A percentile compares a stretch with the other conserved stretches of the same genome.
Evolutionary conservation across 495 filamentous ascomycete species (phyloP).

Genomic region (Chaetomium fimeti): DNA sequence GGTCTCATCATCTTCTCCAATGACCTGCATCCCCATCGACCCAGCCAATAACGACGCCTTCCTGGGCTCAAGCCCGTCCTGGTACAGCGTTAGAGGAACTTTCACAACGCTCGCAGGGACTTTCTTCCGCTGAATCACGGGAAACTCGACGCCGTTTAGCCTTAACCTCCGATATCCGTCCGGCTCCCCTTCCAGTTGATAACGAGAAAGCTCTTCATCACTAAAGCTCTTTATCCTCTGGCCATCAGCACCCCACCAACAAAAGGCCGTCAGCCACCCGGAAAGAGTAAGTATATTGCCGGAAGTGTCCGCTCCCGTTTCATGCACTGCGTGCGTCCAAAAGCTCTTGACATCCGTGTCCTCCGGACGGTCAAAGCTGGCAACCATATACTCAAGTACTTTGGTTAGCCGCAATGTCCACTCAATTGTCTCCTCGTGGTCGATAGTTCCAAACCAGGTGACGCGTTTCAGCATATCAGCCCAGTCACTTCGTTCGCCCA

Average conservation of each 20-base stretch:
- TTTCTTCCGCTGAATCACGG: background rate
- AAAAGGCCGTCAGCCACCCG: slow-evolving; percentile 13
- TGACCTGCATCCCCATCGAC: slow-evolving; percentile 12
- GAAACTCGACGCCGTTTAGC: slow-evolving; percentile 11
- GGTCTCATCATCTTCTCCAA: background rate
- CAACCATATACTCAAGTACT: slow-evolving; percentile 7
- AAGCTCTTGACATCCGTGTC: background rate
- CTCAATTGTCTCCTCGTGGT: background rate
- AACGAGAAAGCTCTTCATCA: slow-evolving; percentile 1
- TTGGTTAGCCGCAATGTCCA: slow-evolving; percentile 11
- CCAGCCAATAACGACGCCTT: background rate
- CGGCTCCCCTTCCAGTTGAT: background rate
- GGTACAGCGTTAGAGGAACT: background rate
- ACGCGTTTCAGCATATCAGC: slow-evolving; percentile 25
- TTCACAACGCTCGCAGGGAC: slow-evolving; percentile 2
- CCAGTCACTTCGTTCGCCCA: slow-evolving; percentile 38
- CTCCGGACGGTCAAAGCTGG: slow-evolving; percentile 7
- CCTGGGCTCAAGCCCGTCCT: background rate
- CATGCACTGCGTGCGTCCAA: slow-evolving; percentile 7
- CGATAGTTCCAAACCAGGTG: background rate
- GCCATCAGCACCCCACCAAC: slow-evolving; percentile 5
- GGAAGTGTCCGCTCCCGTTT: background rate
- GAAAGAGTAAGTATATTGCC: slow-evolving; percentile 1
- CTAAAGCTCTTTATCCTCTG: background rate
- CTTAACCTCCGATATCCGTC: slow-evolving; percentile 1